Conservation (phyloP, 163 green algal species). For the Picocystis sp. region DNA sequence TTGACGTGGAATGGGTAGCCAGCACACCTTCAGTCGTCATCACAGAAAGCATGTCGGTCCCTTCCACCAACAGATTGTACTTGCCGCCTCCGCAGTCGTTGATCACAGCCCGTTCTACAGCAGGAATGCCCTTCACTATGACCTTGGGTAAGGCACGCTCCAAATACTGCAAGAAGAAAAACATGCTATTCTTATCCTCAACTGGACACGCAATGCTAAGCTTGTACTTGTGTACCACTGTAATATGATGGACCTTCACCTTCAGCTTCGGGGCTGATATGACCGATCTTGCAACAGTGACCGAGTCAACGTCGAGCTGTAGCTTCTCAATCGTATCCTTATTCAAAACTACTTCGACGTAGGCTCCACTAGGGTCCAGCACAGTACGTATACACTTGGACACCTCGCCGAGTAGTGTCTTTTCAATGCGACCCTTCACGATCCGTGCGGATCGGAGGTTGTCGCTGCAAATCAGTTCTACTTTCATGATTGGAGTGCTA, state of each 20-base stretch:
- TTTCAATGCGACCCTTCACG: conserved; percentile 55
- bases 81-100: conserved; percentile 28
- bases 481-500: conserved; percentile 84
- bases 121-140: conserved; percentile 69
- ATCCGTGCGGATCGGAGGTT: conserved; percentile 54
- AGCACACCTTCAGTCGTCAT: conserved; percentile 49
- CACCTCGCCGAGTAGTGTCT: conserved; percentile 29
- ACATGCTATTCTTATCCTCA: background rate
- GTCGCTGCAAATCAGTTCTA: conserved; percentile 30
- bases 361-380: conserved; percentile 12
- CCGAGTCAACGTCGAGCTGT: conserved; percentile 57
- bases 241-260: conserved; percentile 43
- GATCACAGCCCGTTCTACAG: conserved; percentile 74
- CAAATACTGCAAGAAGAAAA: conserved; percentile 35
- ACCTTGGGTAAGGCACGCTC: conserved; percentile 29
- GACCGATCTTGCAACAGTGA: conserved; percentile 29
- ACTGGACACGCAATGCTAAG: background rate
- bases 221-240: conserved; percentile 11
- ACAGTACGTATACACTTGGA: conserved; percentile 30
- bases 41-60: conserved; percentile 43
- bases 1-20: conserved; percentile 52
- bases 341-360: conserved; percentile 22
- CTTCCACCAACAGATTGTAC: conserved; percentile 67
- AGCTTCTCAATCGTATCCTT: conserved; percentile 31
- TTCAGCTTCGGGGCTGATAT: conserved; percentile 56